These are phyloP conservation scores for Pichia sporocuriosa DNA, from an alignment of 805 yeast genomes.

Conservation along the genomic window DNA sequence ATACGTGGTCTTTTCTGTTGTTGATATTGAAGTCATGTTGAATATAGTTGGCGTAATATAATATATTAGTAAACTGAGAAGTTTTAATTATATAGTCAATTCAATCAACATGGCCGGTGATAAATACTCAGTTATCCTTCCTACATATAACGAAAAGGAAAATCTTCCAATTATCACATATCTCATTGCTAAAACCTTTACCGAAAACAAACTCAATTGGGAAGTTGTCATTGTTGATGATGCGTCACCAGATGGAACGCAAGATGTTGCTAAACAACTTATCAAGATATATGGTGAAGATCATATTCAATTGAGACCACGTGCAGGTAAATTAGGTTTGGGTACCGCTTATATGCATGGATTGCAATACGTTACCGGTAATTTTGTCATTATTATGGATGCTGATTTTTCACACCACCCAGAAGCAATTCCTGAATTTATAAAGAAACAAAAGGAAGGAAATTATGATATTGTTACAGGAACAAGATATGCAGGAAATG, in stretches of 20 bases:
- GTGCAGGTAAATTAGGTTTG: conserved; percentile 72
- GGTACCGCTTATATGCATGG: conserved; percentile 83
- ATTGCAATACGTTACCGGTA: conserved; percentile 60
- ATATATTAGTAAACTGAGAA: too few species aligned
- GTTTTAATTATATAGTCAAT: background rate
- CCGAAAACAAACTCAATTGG: conserved; percentile 53
- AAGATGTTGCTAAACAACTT: conserved; percentile 58
- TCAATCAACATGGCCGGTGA: conserved; percentile 22
- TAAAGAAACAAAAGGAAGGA: conserved; percentile 48
- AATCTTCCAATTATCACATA: conserved; percentile 64
- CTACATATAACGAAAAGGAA: conserved; percentile 71
- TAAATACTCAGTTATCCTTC: conserved; percentile 69
- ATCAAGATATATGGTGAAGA: conserved; percentile 51
- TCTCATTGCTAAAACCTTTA: conserved; percentile 62
- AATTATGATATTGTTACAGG: conserved; percentile 45
- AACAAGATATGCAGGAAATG: conserved; percentile 73
- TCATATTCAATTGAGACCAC: conserved; percentile 57
- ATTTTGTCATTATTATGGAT: conserved; percentile 75
- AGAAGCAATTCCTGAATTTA: conserved; percentile 69
- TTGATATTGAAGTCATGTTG: too few species aligned
- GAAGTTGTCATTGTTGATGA: conserved; percentile 75
- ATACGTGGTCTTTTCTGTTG: too few species aligned
- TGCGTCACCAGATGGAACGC: conserved; percentile 78
- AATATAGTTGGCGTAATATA: too few species aligned
- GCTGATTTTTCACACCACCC: conserved; percentile 83